Evolutionary conservation across 495 filamentous ascomycete genomes (phyloP), one percentile per base, ranked within the genome.

Genomic region (Staphylotrichum longicolle): DNA sequence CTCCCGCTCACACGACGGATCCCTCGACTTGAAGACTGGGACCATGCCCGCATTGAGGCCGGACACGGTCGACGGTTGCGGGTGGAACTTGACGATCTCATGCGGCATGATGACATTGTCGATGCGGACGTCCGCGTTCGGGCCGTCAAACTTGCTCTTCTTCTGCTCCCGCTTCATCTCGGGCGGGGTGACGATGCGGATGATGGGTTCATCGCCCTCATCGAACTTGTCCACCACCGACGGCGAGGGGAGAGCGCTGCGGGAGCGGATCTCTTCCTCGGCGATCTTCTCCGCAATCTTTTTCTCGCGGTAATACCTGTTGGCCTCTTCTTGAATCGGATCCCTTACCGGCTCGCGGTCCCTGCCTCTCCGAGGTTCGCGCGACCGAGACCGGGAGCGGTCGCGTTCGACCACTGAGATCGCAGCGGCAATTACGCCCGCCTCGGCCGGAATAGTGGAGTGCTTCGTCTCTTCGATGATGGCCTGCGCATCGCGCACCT

Each of bases 61-160:
- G 7, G 51, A 33, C 11, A 9, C 39, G n/a, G 2, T 55, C 0
- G 54, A 9, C 10, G 47, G 54, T 8, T 67, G 61, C 4, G 61
- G 60, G 12, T 60, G 65, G 61, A 73, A 79, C 45, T 45, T 66
- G 47, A 32, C 52, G 33, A 75, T 40, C 5, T 79, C 74, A 30
- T 61, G 51, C 4, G 78, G 78, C 63, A 71, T 62, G 45, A 84
- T 71, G 37, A 79, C 63, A 57, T 82, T 76, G 60, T 83, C 81
- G 57, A 80, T 75, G 12, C 72, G 67, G 41, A 83, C 81, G 67
- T 84, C 82, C 40, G 82, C 82, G 57, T 84, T 78, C n/a, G 81
- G 82, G 14, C 68, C 78, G 57, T 78, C 80, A 60, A 77, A 84
- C 46, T 71, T 78, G 61, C 75, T 76, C 66, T 77, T 77, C 45